These are phyloP conservation scores for Emydomyces testavorans DNA, from an alignment of 2,329 filamentous ascomycete species.

Conservation along the genomic window DNA sequence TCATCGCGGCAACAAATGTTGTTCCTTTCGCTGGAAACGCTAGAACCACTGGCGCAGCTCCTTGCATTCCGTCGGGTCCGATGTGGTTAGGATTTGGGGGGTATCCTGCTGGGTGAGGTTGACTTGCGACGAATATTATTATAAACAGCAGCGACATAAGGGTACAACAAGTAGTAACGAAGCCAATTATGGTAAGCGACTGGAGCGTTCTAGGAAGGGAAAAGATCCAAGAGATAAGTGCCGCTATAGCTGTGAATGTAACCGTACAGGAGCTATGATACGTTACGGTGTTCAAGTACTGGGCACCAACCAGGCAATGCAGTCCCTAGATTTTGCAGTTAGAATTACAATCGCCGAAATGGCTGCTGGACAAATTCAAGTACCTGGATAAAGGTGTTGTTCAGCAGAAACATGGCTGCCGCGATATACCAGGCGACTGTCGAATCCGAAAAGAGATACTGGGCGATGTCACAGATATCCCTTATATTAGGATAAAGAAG, in stretches of 20 bases:
- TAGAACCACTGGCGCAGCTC: slow-evolving; percentile 56
- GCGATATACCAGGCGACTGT: slow-evolving; percentile 57
- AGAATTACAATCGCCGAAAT: neutral
- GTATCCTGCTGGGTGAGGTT: slow-evolving; percentile 61
- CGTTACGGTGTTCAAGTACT: slow-evolving; percentile 84
- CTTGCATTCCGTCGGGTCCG: slow-evolving; percentile 21
- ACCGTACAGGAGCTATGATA: slow-evolving; percentile 64
- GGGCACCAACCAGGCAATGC: slow-evolving; percentile 71
- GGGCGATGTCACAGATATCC: slow-evolving; percentile 90
- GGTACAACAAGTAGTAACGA: slow-evolving; percentile 71
- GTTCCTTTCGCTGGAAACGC: slow-evolving; percentile 58
- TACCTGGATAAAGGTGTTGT: slow-evolving; percentile 83
- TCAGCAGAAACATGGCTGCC: slow-evolving; percentile 80
- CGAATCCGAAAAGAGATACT: slow-evolving; percentile 83
- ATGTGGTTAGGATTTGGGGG: slow-evolving; percentile 37
- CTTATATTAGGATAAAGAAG: slow-evolving; percentile 79
- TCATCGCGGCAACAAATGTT: slow-evolving; percentile 70
- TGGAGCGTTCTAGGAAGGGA: slow-evolving; percentile 79
- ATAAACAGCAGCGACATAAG: slow-evolving; percentile 80
- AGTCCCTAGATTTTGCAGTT: slow-evolving; percentile 43
- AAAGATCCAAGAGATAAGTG: slow-evolving; percentile 62
- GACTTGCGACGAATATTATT: slow-evolving; percentile 66
- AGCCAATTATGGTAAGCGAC: slow-evolving; percentile 66
- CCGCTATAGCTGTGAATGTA: slow-evolving; percentile 61
- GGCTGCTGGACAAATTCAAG: slow-evolving; percentile 9